Evolutionary conservation across 2,329 filamentous ascomycete genomes (phyloP).

Genomic region (Pseudogymnoascus sp.): DNA sequence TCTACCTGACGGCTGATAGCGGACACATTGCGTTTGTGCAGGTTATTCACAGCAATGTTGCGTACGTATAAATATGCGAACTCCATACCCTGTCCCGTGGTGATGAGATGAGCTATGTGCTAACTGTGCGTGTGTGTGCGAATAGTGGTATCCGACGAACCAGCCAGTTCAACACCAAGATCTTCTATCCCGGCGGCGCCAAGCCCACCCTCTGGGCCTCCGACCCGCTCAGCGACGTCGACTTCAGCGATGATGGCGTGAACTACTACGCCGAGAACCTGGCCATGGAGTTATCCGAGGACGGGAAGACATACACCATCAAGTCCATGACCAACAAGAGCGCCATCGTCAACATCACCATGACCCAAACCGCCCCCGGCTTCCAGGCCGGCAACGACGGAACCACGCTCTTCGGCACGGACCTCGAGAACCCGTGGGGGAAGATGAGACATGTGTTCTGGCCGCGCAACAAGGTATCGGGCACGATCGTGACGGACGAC

Average conservation of each 20-base stretch:
- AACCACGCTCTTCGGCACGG: conserved; percentile 77
- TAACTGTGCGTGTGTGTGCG: background rate
- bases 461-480: conserved; percentile 77
- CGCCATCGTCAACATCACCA: conserved; percentile 76
- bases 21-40: conserved; percentile 75
- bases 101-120: background rate
- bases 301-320: conserved; percentile 76
- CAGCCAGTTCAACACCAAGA: conserved; percentile 88
- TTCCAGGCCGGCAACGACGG: conserved; percentile 82
- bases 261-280: conserved; percentile 82
- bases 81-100: too few relatives aligned
- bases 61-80: too few relatives aligned
- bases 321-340: conserved; percentile 80
- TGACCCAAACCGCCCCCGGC: conserved; percentile 69
- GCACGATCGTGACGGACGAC: conserved; percentile 74
- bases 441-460: conserved; percentile 89
- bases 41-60: conserved; percentile 96
- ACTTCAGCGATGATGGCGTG: conserved; percentile 76
- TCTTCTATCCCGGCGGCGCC: conserved; percentile 69
- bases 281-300: conserved; percentile 77
- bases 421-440: conserved; percentile 82
- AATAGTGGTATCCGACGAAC: conserved; percentile 80
- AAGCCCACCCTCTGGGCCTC: conserved; percentile 78
- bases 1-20: conserved; percentile 77
- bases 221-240: conserved; percentile 67